These are phyloP conservation scores for Phytophthora pini DNA, from an alignment of 352 stramenopile species.

Conservation along the genomic window DNA sequence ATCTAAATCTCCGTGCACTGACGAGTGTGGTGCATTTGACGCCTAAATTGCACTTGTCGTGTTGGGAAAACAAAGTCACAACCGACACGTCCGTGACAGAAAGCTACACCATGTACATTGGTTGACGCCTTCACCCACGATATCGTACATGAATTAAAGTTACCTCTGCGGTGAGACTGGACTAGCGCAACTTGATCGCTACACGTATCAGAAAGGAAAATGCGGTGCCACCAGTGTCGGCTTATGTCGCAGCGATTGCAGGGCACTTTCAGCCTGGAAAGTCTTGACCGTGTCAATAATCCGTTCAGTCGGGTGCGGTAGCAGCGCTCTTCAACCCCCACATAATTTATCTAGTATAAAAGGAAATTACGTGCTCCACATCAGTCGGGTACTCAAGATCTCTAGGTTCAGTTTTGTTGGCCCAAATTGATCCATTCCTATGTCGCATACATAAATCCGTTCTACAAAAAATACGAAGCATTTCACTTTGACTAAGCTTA, in stretches of 20 bases:
- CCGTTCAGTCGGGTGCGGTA: too few relatives aligned
- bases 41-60: too few relatives aligned
- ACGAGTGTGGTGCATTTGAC: too few relatives aligned
- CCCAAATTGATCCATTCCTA: background rate
- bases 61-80: too few relatives aligned
- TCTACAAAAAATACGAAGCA: slow-evolving; percentile 7
- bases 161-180: slow-evolving; percentile 1
- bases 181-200: slow-evolving; percentile 5
- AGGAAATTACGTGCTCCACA: background rate
- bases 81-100: too few relatives aligned
- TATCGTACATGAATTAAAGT: slow-evolving; percentile 5
- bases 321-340: too few relatives aligned
- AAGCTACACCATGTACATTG: too few relatives aligned
- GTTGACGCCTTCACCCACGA: background rate
- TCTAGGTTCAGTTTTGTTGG: slow-evolving; percentile 4
- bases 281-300: background rate
- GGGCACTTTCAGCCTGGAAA: background rate
- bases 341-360: background rate
- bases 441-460: slow-evolving; percentile 4
- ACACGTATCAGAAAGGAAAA: background rate
- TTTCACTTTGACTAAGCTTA: background rate
- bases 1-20: too few relatives aligned
- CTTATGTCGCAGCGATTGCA: background rate
- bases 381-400: slow-evolving; percentile 1
- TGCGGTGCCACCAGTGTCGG: background rate